Conservation (phyloP, 768 basidiomycete genomes). For the Lactifluus hygrophoroides region DNA sequence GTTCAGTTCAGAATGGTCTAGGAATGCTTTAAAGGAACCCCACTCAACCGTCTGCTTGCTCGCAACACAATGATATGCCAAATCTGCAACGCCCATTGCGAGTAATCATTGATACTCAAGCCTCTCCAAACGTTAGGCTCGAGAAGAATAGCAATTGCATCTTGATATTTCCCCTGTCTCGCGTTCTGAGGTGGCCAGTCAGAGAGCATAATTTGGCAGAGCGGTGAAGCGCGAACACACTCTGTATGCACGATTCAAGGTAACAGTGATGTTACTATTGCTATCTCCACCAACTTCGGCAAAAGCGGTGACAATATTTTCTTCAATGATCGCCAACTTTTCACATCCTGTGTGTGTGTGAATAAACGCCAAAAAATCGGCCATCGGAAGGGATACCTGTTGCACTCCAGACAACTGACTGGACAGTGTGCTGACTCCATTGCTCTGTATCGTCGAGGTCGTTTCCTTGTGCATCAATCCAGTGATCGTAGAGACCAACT, state of each 20-base stretch:
- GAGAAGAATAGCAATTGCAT: constrained; percentile 53
- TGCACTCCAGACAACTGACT: constrained; percentile 63
- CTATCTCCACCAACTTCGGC: constrained; percentile 48
- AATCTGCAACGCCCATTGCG: constrained; percentile 64
- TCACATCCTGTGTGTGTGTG: constrained; percentile 46
- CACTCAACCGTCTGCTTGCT: constrained; percentile 54
- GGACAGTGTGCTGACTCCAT: constrained; percentile 66
- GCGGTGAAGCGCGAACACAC: constrained; percentile 33
- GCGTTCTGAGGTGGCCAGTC: constrained; percentile 40
- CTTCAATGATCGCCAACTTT: constrained; percentile 54
- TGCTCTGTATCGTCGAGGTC: constrained; percentile 48
- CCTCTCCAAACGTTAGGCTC: constrained; percentile 65
- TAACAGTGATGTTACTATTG: constrained; percentile 50
- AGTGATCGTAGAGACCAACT: constrained; percentile 60
- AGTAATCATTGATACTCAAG: constrained; percentile 54
- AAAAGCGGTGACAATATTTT: constrained; percentile 62
- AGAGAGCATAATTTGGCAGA: background rate
- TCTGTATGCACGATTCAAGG: constrained; percentile 60
- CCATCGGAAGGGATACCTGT: constrained; percentile 39
- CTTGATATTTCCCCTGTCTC: constrained; percentile 57
- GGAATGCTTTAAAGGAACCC: background rate
- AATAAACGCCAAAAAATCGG: constrained; percentile 3
- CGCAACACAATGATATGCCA: constrained; percentile 71
- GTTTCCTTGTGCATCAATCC: constrained; percentile 50
- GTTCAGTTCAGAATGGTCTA: background rate